Evolutionary conservation across 495 filamentous ascomycete genomes (phyloP), one percentile per base, ranked within the genome.

Genomic region (Ascobolus immersus): DNA sequence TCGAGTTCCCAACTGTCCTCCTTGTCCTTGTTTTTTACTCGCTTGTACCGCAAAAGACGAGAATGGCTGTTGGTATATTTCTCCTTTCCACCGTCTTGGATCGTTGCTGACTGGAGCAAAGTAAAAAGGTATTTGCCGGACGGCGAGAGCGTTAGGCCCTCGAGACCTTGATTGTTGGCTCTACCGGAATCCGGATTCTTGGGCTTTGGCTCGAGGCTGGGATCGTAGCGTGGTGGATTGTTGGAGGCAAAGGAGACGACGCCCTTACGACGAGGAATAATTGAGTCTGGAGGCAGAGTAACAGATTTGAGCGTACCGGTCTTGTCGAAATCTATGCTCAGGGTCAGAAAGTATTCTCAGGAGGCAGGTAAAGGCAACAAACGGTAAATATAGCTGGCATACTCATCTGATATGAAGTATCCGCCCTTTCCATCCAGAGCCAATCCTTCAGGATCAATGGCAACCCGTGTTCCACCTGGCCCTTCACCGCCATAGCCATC

Each of bases 331-430:
- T 69, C n/a, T n/a, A n/a, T n/a, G n/a, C n/a, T n/a, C n/a, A 59
- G 40, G 55, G 42, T 46, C 29, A 9, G 4, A 17, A 7, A 17
- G 3, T 4, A n/a, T 8, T 31, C 15, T 10, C 7, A 9, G n/a
- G 15, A 13, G 15, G 15, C 9, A 26, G 31, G 2, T 10, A n/a
- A 27, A n/a, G n/a, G n/a, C n/a, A n/a, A n/a, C n/a, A n/a, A n/a
- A n/a, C n/a, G 41, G 56, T 71, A 80, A 15, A 78, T 54, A 39
- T 70, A 81, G 0, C 72, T 74, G 3, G 76, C 77, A 46, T 82
- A 82, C 47, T 86, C 76, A 47, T 82, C 77, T 22, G 60, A 68
- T 21, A 82, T 55, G 72, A 72, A 82, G 58, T 80, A 81, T 2
- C 57, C 55, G 35, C 64, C 67, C 4, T 11, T 14, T 0, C 49